Conservation (phyloP, 2,329 filamentous ascomycete species). For the Clarireedia homoeocarpa region DNA sequence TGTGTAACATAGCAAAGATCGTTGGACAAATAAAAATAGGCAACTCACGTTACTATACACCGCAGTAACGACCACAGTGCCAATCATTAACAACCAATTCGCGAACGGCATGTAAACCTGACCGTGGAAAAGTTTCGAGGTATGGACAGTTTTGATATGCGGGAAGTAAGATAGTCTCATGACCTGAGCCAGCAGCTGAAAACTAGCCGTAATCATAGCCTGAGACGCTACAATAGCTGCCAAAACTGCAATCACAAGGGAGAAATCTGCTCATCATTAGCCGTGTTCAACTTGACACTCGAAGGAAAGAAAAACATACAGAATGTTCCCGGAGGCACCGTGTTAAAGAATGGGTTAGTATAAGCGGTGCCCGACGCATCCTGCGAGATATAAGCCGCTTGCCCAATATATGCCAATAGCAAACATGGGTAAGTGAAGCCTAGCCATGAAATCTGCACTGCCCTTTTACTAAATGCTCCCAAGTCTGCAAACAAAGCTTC, state of each 20-base stretch:
- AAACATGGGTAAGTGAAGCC: slow-evolving; percentile 60
- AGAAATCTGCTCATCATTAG: slow-evolving; percentile 37
- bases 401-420: slow-evolving; percentile 42
- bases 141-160: slow-evolving; percentile 66
- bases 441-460: slow-evolving; percentile 69
- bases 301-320: slow-evolving; percentile 27
- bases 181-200: slow-evolving; percentile 60
- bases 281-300: fast-evolving
- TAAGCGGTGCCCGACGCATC: slow-evolving; percentile 49
- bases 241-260: slow-evolving; percentile 59
- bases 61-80: slow-evolving; percentile 65
- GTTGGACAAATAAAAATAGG: neutral
- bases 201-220: slow-evolving; percentile 69
- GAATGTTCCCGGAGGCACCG: slow-evolving; percentile 58
- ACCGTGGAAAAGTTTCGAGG: slow-evolving; percentile 60
- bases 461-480: slow-evolving; percentile 62
- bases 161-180: slow-evolving; percentile 66
- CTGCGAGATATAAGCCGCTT: slow-evolving; percentile 63
- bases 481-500: slow-evolving; percentile 73
- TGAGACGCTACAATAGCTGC: slow-evolving; percentile 71
- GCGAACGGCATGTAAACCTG: slow-evolving; percentile 70
- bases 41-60: slow-evolving; percentile 59
- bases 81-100: slow-evolving; percentile 72
- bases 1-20: neutral
- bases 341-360: slow-evolving; percentile 67